phyloP scores from a whole-genome alignment of 1,284 basidiomycete genomes.

The Cronartium quercuum region DNA sequence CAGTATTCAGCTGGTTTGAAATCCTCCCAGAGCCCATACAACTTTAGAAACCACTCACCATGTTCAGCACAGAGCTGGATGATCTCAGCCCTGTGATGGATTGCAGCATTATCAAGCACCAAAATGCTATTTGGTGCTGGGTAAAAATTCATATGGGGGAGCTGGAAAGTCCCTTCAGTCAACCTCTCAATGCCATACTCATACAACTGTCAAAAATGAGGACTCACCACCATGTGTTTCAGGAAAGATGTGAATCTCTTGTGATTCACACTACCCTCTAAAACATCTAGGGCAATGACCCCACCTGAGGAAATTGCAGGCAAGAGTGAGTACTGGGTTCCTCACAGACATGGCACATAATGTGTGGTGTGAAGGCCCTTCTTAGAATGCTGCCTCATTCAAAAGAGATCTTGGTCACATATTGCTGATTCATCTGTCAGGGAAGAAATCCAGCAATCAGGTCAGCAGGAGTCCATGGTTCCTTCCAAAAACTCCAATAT shows the following conservation, averaged over 20 bases:
- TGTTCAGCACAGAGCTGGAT: too few relatives aligned
- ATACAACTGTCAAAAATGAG: too few relatives aligned
- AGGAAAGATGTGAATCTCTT: conserved; percentile 2
- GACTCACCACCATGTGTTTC: neutral
- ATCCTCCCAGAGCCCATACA: too few relatives aligned
- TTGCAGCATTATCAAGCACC: neutral
- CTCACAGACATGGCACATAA: neutral
- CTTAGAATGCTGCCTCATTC: neutral
- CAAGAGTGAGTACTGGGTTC: neutral
- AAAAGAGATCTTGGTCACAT: neutral
- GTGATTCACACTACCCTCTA: neutral
- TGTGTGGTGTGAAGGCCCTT: neutral
- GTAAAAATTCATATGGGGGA: neutral
- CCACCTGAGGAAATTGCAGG: neutral
- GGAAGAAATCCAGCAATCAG: neutral
- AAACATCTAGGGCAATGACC: neutral
- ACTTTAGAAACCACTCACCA: too few relatives aligned
- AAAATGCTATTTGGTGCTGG: neutral
- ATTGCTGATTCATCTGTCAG: neutral
- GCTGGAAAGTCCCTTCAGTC: too few relatives aligned
- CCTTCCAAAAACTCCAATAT: too few relatives aligned
- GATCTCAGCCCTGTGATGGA: neutral
- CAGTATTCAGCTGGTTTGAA: too few relatives aligned
- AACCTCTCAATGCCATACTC: too few relatives aligned
- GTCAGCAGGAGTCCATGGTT: neutral